Base-by-base conservation (phyloP, 495 filamentous ascomycete species). In the Penicilliopsis zonata region DNA sequence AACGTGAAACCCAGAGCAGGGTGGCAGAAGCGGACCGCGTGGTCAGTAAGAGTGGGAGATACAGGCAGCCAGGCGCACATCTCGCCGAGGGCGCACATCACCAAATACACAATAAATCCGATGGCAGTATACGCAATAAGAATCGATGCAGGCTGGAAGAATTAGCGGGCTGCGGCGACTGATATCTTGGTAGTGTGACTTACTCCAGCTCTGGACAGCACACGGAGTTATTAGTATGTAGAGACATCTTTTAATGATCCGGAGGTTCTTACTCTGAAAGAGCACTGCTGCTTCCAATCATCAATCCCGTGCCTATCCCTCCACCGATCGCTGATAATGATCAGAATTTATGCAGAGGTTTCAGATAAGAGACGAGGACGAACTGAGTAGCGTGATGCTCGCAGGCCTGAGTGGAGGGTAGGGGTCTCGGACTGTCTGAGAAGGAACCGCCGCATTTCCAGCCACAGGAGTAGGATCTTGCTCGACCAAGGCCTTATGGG, bases 311-410 rank as follows among this genome's bases (percentile, higher is more conserved):
- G 43, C 82, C 84, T 42, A 93, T 82, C 13, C 84, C 84, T 44
- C 85, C 85, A 31, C 85, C 85, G 47, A 93, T 87, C 8, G 84
- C 85, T 66, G 10, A 4, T n/a, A n/a, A n/a, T n/a, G n/a, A n/a
- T n/a, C n/a, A n/a, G n/a, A n/a, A n/a, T n/a, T n/a, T n/a, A n/a
- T n/a, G n/a, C n/a, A n/a, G n/a, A n/a, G n/a, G n/a, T n/a, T n/a
- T n/a, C n/a, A n/a, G n/a, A n/a, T n/a, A 6, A 23, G 21, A n/a
- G n/a, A 23, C n/a, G 21, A 31, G 22, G 13, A 43, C 53, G 28
- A 18, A 62, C 58, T 49, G 29, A 92, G 87, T 73, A 86, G 75
- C 42, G 76, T 76, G 40, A 84, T 71, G 35, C 83, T 78, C 18
- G 76, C 66, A 2, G 78, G 66, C 37, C 74, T 70, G 28, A 85